A percentile compares a stretch with the other conserved stretches of the same genome.
These are phyloP conservation scores for Farysia itapuensis DNA, from an alignment of 1,284 basidiomycete genomes.

Conservation along the genomic window DNA sequence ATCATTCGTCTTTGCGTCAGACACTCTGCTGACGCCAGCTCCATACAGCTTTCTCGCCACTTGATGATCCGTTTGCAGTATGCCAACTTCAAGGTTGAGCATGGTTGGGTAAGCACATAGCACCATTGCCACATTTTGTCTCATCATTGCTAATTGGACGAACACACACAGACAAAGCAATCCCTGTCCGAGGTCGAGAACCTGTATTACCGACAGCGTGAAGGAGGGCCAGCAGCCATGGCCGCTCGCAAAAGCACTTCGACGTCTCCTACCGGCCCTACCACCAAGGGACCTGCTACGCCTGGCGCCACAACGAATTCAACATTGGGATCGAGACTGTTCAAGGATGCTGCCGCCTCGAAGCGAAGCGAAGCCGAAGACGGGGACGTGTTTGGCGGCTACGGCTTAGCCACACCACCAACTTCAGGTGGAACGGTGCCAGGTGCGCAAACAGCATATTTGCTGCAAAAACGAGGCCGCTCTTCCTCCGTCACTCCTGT, in stretches of 20 bases:
- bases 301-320: conserved; percentile 9
- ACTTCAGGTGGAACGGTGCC: conserved; percentile 27
- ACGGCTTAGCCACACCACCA: conserved; percentile 34
- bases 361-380: conserved; percentile 31
- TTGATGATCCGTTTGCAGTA: conserved; percentile 51
- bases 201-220: conserved; percentile 48
- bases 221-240: conserved; percentile 5
- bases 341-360: conserved; percentile 36
- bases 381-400: conserved; percentile 39
- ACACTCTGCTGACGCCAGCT: too few relatives aligned
- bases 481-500: conserved; percentile 26
- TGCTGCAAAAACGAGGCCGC: conserved; percentile 20
- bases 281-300: conserved; percentile 14
- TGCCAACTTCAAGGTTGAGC: conserved; percentile 55
- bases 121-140: background rate
- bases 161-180: conserved; percentile 49
- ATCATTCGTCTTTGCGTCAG: too few relatives aligned
- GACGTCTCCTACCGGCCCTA: conserved; percentile 15
- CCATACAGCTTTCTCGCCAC: conserved; percentile 45
- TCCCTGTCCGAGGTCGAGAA: conserved; percentile 57
- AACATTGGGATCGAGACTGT: conserved; percentile 17
- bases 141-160: background rate
- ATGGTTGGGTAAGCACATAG: conserved; percentile 49
- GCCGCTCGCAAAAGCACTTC: conserved; percentile 11
- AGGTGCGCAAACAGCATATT: conserved; percentile 16